Evolutionary conservation across 768 basidiomycete species (phyloP).

Genomic region (Chalciporus chontae): DNA sequence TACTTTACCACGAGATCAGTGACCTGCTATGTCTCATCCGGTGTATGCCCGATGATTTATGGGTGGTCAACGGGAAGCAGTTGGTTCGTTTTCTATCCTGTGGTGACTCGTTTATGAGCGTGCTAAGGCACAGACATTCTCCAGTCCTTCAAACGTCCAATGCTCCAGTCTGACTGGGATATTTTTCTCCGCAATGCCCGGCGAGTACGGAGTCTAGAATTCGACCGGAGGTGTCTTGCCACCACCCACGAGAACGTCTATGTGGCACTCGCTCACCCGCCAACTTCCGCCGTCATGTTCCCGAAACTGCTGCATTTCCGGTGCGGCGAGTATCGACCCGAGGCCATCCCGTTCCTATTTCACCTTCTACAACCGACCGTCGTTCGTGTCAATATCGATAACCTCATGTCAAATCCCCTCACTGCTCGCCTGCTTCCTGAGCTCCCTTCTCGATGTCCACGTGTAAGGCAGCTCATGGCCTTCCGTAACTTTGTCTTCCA

Average conservation of each 20-base stretch:
- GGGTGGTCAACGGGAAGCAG: slow-evolving; percentile 31
- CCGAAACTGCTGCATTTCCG: slow-evolving; percentile 28
- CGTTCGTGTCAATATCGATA: slow-evolving; percentile 28
- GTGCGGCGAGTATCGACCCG: slow-evolving; percentile 23
- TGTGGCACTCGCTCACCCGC: slow-evolving; percentile 12
- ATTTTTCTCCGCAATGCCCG: slow-evolving; percentile 27
- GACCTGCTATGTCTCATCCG: slow-evolving; percentile 32
- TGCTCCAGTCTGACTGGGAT: slow-evolving; percentile 26
- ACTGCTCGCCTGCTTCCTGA: slow-evolving; percentile 17
- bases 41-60: slow-evolving; percentile 30
- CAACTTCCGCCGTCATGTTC: slow-evolving; percentile 17
- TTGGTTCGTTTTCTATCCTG: slow-evolving; percentile 14
- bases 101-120: background rate
- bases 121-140: background rate
- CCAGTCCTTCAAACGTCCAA: slow-evolving; percentile 23
- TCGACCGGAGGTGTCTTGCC: slow-evolving; percentile 23
- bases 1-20: slow-evolving; percentile 29
- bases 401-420: slow-evolving; percentile 25
- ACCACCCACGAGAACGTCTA: slow-evolving; percentile 25
- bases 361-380: slow-evolving; percentile 25
- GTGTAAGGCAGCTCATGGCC: slow-evolving; percentile 26
- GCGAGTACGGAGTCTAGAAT: slow-evolving; percentile 30
- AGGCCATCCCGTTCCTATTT: slow-evolving; percentile 22
- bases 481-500: slow-evolving; percentile 28
- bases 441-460: slow-evolving; percentile 21